These are phyloP conservation scores for Protomyces macrosporus DNA, from an alignment of 1,139 yeast species.

Conservation along the genomic window DNA sequence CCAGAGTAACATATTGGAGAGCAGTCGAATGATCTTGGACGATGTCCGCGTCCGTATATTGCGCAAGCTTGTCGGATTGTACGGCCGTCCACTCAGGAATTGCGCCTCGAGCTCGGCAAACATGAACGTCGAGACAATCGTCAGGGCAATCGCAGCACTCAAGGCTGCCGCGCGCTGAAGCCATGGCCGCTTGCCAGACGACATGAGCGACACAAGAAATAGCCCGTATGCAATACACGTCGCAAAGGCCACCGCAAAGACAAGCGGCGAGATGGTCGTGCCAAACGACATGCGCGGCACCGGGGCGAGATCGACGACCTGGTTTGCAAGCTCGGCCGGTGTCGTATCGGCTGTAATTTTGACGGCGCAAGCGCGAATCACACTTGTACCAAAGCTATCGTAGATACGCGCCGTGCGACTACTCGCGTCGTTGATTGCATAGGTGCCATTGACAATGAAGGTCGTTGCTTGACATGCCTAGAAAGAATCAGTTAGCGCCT, in stretches of 20 bases:
- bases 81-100: slow-evolving; percentile 39
- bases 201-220: slow-evolving; percentile 36
- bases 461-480: slow-evolving; percentile 1
- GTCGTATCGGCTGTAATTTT: background rate
- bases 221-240: slow-evolving; percentile 40
- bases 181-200: slow-evolving; percentile 38
- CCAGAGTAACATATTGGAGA: slow-evolving; percentile 41
- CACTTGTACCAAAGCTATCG: background rate
- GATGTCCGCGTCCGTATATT: slow-evolving; percentile 42
- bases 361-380: slow-evolving; percentile 3
- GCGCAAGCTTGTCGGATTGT: slow-evolving; percentile 56
- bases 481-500: too few species aligned
- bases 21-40: slow-evolving; percentile 50
- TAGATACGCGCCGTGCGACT: background rate
- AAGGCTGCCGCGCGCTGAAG: slow-evolving; percentile 39
- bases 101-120: slow-evolving; percentile 35
- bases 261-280: slow-evolving; percentile 39
- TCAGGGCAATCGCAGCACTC: slow-evolving; percentile 37
- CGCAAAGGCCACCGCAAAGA: slow-evolving; percentile 38
- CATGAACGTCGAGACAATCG: slow-evolving; percentile 36
- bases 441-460: slow-evolving; percentile 3
- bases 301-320: slow-evolving; percentile 31
- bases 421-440: background rate
- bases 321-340: background rate
- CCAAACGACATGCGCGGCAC: slow-evolving; percentile 32